A percentile compares a stretch with the other conserved stretches of the same genome.
phyloP scores from a whole-genome alignment of 805 yeast genomes.

The Candida nanaspora region DNA sequence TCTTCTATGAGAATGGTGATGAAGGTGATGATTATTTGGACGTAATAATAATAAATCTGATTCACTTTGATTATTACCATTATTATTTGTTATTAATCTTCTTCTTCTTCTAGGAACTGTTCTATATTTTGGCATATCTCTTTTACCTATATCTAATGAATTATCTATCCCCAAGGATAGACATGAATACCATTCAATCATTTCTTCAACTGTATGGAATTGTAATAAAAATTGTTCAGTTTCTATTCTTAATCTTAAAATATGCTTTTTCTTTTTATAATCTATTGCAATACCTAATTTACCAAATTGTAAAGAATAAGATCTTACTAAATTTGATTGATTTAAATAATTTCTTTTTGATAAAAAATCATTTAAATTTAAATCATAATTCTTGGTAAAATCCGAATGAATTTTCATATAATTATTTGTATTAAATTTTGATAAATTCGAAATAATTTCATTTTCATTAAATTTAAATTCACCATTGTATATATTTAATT shows the following conservation, averaged over 20 bases:
- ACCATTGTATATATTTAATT: slow-evolving; percentile 58
- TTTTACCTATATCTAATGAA: slow-evolving; percentile 63
- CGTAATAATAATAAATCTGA: slow-evolving; percentile 9
- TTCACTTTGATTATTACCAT: not conserved
- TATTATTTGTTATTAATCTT: slow-evolving; percentile 21
- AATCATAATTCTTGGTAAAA: slow-evolving; percentile 21
- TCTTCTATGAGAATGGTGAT: not conserved
- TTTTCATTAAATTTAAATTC: slow-evolving; percentile 12
- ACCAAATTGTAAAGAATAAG: slow-evolving; percentile 80
- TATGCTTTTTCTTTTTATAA: slow-evolving; percentile 62
- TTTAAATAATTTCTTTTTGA: slow-evolving; percentile 20
- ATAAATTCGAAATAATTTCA: not conserved
- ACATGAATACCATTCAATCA: slow-evolving; percentile 75
- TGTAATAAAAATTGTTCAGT: slow-evolving; percentile 72
- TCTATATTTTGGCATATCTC: slow-evolving; percentile 70
- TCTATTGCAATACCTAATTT: slow-evolving; percentile 81
- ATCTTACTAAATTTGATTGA: slow-evolving; percentile 37
- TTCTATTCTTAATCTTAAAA: slow-evolving; percentile 72
- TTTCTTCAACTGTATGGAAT: slow-evolving; percentile 52
- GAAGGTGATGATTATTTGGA: not conserved
- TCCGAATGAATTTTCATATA: slow-evolving; percentile 15
- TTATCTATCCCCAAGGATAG: slow-evolving; percentile 72
- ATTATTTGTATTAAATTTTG: slow-evolving; percentile 7
- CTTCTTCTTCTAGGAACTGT: slow-evolving; percentile 76
- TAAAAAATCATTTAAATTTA: slow-evolving; percentile 15